Evolutionary conservation across 495 filamentous ascomycete species (phyloP), one percentile per base, ranked within the genome.

Genomic region (Cercophora newfieldiana): DNA sequence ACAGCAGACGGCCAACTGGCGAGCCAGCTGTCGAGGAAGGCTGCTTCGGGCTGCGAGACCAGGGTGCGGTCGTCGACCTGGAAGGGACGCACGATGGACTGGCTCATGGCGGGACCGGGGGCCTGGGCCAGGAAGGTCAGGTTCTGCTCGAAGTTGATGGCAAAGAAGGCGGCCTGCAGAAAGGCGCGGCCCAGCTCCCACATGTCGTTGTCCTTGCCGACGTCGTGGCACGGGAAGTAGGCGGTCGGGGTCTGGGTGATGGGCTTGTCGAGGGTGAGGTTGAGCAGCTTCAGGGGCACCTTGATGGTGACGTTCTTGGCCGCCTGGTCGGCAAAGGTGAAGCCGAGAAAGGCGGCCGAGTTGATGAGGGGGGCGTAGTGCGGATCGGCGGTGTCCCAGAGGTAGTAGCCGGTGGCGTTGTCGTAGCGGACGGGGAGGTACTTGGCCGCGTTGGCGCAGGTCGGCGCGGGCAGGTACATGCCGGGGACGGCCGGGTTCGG

Each of bases 191-290:
- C 85, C 31, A 88, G 79, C 8, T 67, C 68, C 48, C 76, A 83
- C 5, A 25, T 44, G 22, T 65, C 65, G 22, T 67, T 53, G 0
- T 53, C 33, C 14, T n/a, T 22, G 12, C 51, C 29, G 25, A 73
- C 74, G 0, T 78, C 77, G 33, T 77, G 73, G 59, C 84, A 86
- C 19, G 86, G 86, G 66, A 88, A 85, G 67, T 87, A 88, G 7
- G 70, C 74, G 7, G 77, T 78, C 24, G 78, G 69, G 14, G 47
- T 68, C 1, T 71, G 70, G 25, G 84, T 78, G 14, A 87, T 72
- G 0, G 86, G 86, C 3, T 72, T 24, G 21, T 78, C 73, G 5
- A 87, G 72, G 1, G 83, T 85, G 14, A 87, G 80, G 57, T 83
- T 84, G 4, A 87, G 74, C 16, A 86, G 77, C 26, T 73, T 74